These are phyloP conservation scores for Liquidambar formosana DNA, from an alignment of 164 flowering plant genomes.

Conservation along the genomic window DNA sequence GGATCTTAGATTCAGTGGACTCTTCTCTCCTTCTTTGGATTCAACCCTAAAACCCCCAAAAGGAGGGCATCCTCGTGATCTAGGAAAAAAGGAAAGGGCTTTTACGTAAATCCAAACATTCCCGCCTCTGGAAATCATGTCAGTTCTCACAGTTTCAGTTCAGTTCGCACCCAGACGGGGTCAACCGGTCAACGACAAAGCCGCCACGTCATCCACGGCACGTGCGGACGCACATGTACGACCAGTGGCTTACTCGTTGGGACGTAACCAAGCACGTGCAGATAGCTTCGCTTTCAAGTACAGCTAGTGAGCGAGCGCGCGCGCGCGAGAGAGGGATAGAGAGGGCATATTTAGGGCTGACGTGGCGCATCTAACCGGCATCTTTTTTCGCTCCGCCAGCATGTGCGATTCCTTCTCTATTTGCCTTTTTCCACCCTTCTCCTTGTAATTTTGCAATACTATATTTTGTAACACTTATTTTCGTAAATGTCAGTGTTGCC, in stretches of 20 bases:
- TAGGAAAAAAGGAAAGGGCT: too few species aligned
- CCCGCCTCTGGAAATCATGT: too few species aligned
- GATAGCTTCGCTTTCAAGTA: not conserved
- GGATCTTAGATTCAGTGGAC: too few species aligned
- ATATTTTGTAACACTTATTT: too few species aligned
- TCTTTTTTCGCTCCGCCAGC: not conserved
- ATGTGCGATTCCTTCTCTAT: not conserved
- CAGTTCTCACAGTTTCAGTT: not conserved
- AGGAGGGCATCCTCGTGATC: too few species aligned
- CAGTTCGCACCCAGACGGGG: not conserved
- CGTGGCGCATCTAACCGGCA: not conserved
- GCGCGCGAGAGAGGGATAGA: not conserved
- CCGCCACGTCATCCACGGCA: slow-evolving; percentile 12
- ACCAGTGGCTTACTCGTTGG: not conserved
- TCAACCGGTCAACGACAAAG: slow-evolving; percentile 11
- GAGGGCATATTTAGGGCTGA: slow-evolving; percentile 1
- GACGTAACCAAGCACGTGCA: slow-evolving; percentile 11
- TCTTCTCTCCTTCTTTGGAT: too few species aligned
- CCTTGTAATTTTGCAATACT: too few species aligned
- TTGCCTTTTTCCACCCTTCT: too few species aligned
- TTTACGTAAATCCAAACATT: too few species aligned
- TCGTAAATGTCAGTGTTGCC: too few species aligned
- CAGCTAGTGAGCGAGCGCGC: too few species aligned
- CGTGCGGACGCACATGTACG: slow-evolving; percentile 12
- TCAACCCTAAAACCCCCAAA: too few species aligned